Evolutionary conservation across 1,284 basidiomycete species (phyloP), one percentile per base, ranked within the genome.

Genomic region (Peniophora sp.): DNA sequence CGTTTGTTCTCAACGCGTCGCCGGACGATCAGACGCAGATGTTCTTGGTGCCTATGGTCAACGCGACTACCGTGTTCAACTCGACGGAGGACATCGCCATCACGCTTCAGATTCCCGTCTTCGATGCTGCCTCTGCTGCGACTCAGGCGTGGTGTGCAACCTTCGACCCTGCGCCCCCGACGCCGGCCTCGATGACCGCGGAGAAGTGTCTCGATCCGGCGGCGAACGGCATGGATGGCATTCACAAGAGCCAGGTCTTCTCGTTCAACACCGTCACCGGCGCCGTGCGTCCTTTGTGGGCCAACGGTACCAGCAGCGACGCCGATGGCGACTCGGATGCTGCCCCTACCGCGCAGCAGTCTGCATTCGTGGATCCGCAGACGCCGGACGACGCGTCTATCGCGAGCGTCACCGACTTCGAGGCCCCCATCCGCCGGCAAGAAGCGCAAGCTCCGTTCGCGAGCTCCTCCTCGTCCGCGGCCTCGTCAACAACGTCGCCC

Each of bases 191-290:
- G 5, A 67, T 86, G 58, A 72, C 69, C 2, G 72, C 79, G 60
- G 63, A 73, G 50, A 59, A 57, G 12, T 86, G 83, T 57, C 50
- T 56, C 35, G 48, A 54, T 16, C 54, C 52, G 19, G 47, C 25
- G 9, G 35, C 32, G 16, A 25, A 52, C 41, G 47, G 53, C 2
- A 54, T 60, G 8, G 53, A 59, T 3, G 60, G 59, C 22, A 49
- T 56, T 2, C 71, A 77, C 54, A 67, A 64, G 59, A 81, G 78
- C 56, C 85, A 88, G 62, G 58, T 69, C 3, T 88, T 87, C 63
- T 63, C 72, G 19, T 87, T 76, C 58, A 69, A 82, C 54, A 61
- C 68, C 3, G 52, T 50, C 2, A 75, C 69, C 10, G 75, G 78
- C 9, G 65, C 66, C 24, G 61, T 88, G 52, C 68, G 67, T 24